A percentile compares a stretch with the other conserved stretches of the same genome.
Conservation (phyloP, 352 stramenopile species). For the Hyaloperonospora brassicae region DNA sequence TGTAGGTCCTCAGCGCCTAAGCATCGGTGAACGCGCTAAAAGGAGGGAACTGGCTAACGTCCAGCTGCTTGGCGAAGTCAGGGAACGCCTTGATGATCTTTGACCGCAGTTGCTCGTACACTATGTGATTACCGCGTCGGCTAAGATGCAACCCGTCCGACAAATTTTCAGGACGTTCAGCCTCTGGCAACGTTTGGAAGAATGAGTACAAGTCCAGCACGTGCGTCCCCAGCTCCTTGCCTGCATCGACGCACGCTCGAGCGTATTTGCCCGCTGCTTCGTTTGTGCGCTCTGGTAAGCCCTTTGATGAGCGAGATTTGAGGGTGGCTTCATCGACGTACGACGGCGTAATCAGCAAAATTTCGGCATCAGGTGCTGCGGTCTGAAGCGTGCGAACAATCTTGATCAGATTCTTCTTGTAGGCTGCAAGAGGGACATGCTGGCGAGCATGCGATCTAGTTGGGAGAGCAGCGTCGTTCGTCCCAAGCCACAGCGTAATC, state of each 20-base stretch:
- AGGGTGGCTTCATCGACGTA: conserved; percentile 39
- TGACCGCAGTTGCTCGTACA: no score
- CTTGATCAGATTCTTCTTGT: conserved; percentile 30
- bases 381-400: conserved; percentile 23
- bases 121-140: no score
- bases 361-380: conserved; percentile 18
- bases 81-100: no score
- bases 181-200: conserved; percentile 24
- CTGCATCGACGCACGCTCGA: conserved; percentile 33
- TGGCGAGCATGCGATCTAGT: conserved; percentile 18
- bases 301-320: conserved; percentile 5
- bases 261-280: conserved; percentile 36
- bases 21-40: no score
- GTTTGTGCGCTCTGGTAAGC: conserved; percentile 37
- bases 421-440: conserved; percentile 45
- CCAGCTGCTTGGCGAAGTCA: no score
- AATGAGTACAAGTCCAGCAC: conserved; percentile 42
- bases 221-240: conserved; percentile 15
- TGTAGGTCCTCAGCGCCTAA: no score
- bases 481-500: conserved; percentile 58
- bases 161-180: no score
- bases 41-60: no score
- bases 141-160: no score
- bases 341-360: conserved; percentile 54
- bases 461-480: conserved; percentile 52